Evolutionary conservation across 805 yeast genomes (phyloP), one percentile per base, ranked within the genome.

Genomic region (Metschnikowia colocasiae): DNA sequence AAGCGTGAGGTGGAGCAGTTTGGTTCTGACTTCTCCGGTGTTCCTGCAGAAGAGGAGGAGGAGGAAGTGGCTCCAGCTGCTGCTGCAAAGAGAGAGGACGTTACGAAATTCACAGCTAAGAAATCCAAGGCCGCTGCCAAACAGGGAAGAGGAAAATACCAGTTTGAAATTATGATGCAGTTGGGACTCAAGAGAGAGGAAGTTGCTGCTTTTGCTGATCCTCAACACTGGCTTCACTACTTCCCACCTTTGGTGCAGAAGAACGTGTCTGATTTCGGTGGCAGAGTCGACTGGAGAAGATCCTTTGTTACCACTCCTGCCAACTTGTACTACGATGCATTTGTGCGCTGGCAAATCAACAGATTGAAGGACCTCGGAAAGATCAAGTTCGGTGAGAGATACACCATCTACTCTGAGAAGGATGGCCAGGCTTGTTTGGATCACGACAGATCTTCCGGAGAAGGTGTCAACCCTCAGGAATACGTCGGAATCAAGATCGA

Each of bases 371-470:
- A 81, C 40, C 71, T 78, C 49, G 96, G 92, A 54, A 92, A 89
- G 73, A 90, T 94, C 73, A 94, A 92, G 75, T 94, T 94, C 59
- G 99, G 99, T 69, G 95, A 92, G 75, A 85, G 99, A 74, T 88
- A 90, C 76, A 94, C 99, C 57, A 88, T 94, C 61, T 94, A 88
- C 73, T 91, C 98, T 35, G 96, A 90, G 65, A 92, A 87, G 73
- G 99, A 94, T 71, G 97, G 97, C 55, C 99, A 94, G 76, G 95
- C 99, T 33, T 94, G 99, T 78, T 91, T 94, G 92, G 99, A 94
- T 70, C 99, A 94, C 69, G 99, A 94, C 71, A 85, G 99, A 78
- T 86, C 80, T 69, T 81, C 92, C 42, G 99, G 99, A 65, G 99
- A 94, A 74, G 98, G 95, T 68, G 94, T 94, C 37, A 79, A 84